Percentiles rank a stretch among this genome's conserved stretches.
Evolutionary conservation across 2,329 filamentous ascomycete species (phyloP).

Genomic region (Monosporascus sp.): DNA sequence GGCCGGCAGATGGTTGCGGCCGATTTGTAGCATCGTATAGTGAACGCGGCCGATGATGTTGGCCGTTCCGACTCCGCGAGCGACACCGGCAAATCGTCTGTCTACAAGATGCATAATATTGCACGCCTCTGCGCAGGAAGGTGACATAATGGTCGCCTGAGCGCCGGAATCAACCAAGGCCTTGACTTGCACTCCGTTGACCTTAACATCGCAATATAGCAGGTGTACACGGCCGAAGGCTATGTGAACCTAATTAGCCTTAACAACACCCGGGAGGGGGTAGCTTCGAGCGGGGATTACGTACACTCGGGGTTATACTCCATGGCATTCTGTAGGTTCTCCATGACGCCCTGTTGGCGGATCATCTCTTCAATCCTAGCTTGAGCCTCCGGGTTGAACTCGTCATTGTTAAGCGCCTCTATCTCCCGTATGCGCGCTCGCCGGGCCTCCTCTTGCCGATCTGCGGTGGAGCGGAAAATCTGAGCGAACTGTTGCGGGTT

Average conservation of each 20-base stretch:
- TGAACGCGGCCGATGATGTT: slow-evolving; percentile 93
- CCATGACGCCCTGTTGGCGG: slow-evolving; percentile 85
- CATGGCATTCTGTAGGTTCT: slow-evolving; percentile 94
- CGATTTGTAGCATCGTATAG: slow-evolving; percentile 91
- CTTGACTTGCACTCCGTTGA: slow-evolving; percentile 89
- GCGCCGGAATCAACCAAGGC: slow-evolving; percentile 96
- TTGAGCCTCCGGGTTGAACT: slow-evolving; percentile 90
- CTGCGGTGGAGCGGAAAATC: slow-evolving; percentile 61
- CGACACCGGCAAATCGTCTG: slow-evolving; percentile 84
- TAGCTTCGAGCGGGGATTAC: slow-evolving; percentile 19
- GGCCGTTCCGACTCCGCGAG: slow-evolving; percentile 89
- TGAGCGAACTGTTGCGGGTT: slow-evolving; percentile 72
- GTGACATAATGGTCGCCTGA: slow-evolving; percentile 98
- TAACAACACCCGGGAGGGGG: slow-evolving; percentile 4
- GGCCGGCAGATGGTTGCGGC: slow-evolving; percentile 78
- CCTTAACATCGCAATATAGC: slow-evolving; percentile 92
- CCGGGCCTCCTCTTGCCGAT: slow-evolving; percentile 66
- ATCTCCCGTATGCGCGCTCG: slow-evolving; percentile 78
- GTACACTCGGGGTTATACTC: slow-evolving; percentile 95
- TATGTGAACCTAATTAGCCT: slow-evolving; percentile 32
- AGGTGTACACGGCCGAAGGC: slow-evolving; percentile 94
- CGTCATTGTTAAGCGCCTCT: slow-evolving; percentile 81
- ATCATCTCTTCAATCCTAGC: slow-evolving; percentile 95
- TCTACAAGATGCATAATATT: slow-evolving; percentile 97
- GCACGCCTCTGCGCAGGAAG: slow-evolving; percentile 81